These are phyloP conservation scores for Arxiozyma slooffiae DNA, from an alignment of 1,139 yeast species.

Conservation along the genomic window DNA sequence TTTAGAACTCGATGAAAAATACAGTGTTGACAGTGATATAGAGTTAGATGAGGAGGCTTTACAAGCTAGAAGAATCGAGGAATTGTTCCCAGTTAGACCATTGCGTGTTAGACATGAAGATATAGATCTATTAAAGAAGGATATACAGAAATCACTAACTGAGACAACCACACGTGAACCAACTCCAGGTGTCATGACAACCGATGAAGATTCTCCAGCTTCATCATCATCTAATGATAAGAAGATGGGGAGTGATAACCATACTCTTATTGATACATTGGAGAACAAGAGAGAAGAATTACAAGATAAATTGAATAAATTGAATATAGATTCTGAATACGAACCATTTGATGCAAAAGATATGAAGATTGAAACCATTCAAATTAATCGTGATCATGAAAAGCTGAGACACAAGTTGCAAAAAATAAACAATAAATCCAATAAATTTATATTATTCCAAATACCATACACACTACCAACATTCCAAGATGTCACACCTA, in stretches of 20 bases:
- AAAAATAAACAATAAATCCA: conserved; percentile 32
- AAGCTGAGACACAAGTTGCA: conserved; percentile 28
- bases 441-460: conserved; percentile 51
- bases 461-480: conserved; percentile 60
- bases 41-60: conserved; percentile 27
- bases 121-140: conserved; percentile 19
- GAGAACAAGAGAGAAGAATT: conserved; percentile 25
- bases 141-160: conserved; percentile 20
- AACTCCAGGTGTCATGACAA: conserved; percentile 19
- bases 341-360: conserved; percentile 29
- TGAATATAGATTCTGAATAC: conserved; percentile 21
- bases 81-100: conserved; percentile 44
- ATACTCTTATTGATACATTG: conserved; percentile 23
- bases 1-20: conserved; percentile 22
- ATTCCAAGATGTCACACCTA: conserved; percentile 31
- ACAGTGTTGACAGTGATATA: conserved; percentile 22
- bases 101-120: conserved; percentile 37
- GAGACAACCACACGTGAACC: conserved; percentile 25
- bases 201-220: background rate
- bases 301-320: conserved; percentile 23
- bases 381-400: conserved; percentile 32
- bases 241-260: background rate
- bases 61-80: conserved; percentile 31
- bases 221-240: background rate
- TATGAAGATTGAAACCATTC: conserved; percentile 29